Conservation (phyloP, 352 stramenopile species). For the Poterioochromonas sp. region DNA sequence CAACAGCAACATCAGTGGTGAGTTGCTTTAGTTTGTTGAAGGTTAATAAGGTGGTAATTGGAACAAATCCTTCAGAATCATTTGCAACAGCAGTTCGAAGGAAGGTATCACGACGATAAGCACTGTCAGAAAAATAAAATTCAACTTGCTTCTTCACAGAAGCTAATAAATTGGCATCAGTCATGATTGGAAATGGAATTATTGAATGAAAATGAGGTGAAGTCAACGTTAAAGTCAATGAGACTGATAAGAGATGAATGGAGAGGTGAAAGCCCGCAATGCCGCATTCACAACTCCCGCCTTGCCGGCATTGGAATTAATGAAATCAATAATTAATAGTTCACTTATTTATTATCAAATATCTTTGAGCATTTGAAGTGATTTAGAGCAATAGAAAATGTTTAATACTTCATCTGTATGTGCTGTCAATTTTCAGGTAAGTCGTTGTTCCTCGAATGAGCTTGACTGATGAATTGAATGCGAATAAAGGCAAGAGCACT, state of each 20-base stretch:
- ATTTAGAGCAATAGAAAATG: no score
- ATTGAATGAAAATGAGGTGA: no score
- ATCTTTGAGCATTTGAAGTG: no score
- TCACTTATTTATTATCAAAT: no score
- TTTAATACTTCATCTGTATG: constrained; percentile 30
- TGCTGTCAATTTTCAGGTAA: constrained; percentile 30
- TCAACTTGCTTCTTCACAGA: constrained; percentile 36
- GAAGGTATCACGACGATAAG: constrained; percentile 43
- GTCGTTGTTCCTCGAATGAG: background rate
- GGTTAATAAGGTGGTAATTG: constrained; percentile 33
- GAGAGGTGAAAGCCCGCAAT: no score
- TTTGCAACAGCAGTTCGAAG: constrained; percentile 34
- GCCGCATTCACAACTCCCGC: no score
- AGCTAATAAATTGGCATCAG: background rate
- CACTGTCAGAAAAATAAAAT: constrained; percentile 43
- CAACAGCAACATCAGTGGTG: constrained; percentile 34
- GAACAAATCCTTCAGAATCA: constrained; percentile 41
- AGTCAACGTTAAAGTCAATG: no score
- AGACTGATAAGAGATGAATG: no score
- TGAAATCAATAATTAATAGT: no score
- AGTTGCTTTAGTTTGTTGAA: constrained; percentile 43
- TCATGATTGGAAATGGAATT: no score
- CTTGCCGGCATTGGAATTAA: no score
- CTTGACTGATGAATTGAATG: background rate
- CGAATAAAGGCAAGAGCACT: constrained; percentile 31